Evolutionary conservation across 768 basidiomycete species (phyloP), one percentile per base, ranked within the genome.

Genomic region (Podaxis mareebaensis): DNA sequence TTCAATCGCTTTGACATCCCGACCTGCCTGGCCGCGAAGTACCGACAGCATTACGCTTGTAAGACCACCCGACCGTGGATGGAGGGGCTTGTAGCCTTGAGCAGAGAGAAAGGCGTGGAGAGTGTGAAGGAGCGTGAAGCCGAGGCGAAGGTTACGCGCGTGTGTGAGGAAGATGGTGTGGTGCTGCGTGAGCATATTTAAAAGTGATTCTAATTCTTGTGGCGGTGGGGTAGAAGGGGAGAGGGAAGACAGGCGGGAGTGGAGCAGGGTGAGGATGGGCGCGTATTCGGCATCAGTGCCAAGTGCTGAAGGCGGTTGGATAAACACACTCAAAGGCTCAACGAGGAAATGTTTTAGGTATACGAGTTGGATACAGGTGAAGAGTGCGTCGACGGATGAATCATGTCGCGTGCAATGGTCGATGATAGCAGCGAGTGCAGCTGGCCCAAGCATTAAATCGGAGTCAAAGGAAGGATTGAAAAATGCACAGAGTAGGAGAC

Each of bases 281-380:
- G 22, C 15, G 36, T 63, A 63, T 3, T 33, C 22, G 5, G 44
- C 22, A n/a, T 48, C 46, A 4, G 53, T 56, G 44, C 46, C 7
- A 36, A 57, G 38, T 8, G 33, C 33, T 26, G 44, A 6, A 3
- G 54, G 54, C 17, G 61, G 61, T 24, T 72, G 71, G 6, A 76
- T 70, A 15, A 88, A 74, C 7, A 80, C 54, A 3, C 82, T 78
- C 13, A 91, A 72, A 0, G 87, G 85, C 26, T 90, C 84, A 28
- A 80, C 61, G 36, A 72, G 79, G 66, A 90, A 91, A 71, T 93
- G 91, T 64, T 89, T 89, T 71, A 92, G 72, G 69, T 91, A 78
- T 0, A 79, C 78, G 2, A 92, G 75, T 89, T 92, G 54, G 20
- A 63, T 56, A 8, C 51, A n/a, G 1, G 84, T 86, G 10, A 85